Percentiles rank a stretch among this genome's conserved stretches.
phyloP scores from a whole-genome alignment of 2,329 filamentous ascomycete species.

The Didymella segeticola region DNA sequence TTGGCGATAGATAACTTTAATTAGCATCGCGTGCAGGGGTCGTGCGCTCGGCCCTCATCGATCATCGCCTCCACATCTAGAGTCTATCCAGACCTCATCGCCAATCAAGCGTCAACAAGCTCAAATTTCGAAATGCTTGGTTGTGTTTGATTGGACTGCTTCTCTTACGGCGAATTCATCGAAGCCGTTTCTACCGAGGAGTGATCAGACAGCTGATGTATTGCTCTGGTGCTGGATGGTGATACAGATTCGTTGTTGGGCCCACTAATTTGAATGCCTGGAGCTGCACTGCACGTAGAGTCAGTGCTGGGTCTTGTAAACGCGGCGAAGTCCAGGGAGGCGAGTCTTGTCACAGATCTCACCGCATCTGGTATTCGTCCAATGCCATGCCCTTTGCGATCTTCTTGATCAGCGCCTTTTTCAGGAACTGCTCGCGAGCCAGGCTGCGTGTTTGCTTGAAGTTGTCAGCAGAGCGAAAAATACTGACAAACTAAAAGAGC shows the following conservation, averaged over 20 bases:
- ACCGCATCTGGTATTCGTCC: slow-evolving; percentile 47
- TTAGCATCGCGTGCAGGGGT: slow-evolving; percentile 6
- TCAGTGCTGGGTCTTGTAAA: background rate
- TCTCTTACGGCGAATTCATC: background rate
- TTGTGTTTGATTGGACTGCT: background rate
- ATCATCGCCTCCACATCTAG: slow-evolving; percentile 2
- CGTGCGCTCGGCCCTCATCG: slow-evolving; percentile 10
- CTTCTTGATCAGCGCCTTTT: slow-evolving; percentile 81
- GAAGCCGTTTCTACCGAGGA: background rate
- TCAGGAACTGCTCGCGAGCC: slow-evolving; percentile 81
- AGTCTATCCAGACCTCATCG: slow-evolving; percentile 6
- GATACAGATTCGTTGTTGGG: background rate
- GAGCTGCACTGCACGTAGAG: background rate
- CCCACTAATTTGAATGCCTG: background rate
- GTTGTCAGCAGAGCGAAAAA: slow-evolving; percentile 14
- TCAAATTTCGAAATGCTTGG: background rate
- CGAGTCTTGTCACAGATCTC: slow-evolving; percentile 11
- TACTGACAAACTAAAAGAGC: no score
- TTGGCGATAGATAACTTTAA: slow-evolving; percentile 12
- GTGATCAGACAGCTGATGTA: slow-evolving; percentile 2
- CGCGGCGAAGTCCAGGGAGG: background rate
- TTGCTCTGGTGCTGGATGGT: background rate
- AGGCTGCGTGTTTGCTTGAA: slow-evolving; percentile 68
- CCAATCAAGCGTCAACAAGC: slow-evolving; percentile 1
- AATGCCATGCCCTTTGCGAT: slow-evolving; percentile 79